phyloP scores from a whole-genome alignment of 495 filamentous ascomycete genomes.

The Penicillium lagena region DNA sequence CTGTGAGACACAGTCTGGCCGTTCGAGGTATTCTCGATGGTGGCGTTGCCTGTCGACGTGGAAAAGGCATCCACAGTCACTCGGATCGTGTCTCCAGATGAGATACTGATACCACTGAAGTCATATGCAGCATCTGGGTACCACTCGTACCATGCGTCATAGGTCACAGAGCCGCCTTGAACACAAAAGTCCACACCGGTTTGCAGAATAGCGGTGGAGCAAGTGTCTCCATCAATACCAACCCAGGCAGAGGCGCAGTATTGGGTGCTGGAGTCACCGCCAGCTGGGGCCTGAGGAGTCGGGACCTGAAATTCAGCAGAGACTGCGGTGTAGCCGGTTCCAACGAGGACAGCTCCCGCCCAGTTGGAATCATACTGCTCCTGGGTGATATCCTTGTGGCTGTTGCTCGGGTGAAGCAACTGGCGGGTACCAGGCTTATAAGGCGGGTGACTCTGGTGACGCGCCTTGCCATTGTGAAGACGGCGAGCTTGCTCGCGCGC shows the following conservation, averaged over 20 bases:
- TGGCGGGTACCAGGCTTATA: slow-evolving; percentile 19
- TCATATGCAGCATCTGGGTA: slow-evolving; percentile 48
- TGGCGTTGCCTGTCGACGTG: slow-evolving; percentile 39
- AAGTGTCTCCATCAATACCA: slow-evolving; percentile 51
- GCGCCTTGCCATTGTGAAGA: neutral
- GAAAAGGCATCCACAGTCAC: slow-evolving; percentile 42
- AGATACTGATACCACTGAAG: slow-evolving; percentile 43
- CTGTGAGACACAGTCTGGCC: slow-evolving; percentile 42
- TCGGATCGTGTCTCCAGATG: slow-evolving; percentile 45
- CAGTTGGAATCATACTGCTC: slow-evolving; percentile 45
- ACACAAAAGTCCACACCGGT: slow-evolving; percentile 51
- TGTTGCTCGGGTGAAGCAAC: slow-evolving; percentile 5
- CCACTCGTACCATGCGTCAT: slow-evolving; percentile 57
- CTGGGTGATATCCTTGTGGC: slow-evolving; percentile 17
- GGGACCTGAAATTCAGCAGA: slow-evolving; percentile 46
- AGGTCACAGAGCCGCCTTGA: slow-evolving; percentile 22
- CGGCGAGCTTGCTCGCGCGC: slow-evolving; percentile 7
- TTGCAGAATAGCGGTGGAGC: slow-evolving; percentile 46
- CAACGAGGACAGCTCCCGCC: slow-evolving; percentile 47
- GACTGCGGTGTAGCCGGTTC: slow-evolving; percentile 38
- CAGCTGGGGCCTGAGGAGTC: slow-evolving; percentile 32
- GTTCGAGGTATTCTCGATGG: slow-evolving; percentile 44
- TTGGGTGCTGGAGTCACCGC: slow-evolving; percentile 30
- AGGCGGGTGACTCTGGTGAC: slow-evolving; percentile 13
- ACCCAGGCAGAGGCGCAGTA: slow-evolving; percentile 55